Evolutionary conservation across 2,329 filamentous ascomycete genomes (phyloP).

Genomic region (Cercospora zeina): DNA sequence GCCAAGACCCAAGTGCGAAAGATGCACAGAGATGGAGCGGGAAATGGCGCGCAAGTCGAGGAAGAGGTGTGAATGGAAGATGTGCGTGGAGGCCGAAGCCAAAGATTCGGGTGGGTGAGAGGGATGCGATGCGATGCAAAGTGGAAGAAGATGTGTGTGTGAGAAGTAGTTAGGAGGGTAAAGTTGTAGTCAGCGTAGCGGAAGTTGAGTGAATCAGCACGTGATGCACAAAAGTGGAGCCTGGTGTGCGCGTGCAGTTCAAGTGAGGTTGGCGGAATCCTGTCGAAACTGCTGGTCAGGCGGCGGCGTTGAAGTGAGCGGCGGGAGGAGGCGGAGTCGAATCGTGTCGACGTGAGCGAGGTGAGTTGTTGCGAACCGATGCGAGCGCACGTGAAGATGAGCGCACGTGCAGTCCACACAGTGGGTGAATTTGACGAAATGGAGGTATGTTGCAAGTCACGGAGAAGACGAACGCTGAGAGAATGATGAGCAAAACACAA

Average conservation of each 20-base stretch:
- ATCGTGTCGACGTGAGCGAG: not conserved
- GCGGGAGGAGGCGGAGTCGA: no score
- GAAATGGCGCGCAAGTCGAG: not conserved
- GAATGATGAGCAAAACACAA: not conserved
- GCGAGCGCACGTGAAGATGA: no score
- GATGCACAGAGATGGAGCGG: not conserved
- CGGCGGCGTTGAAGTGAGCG: not conserved
- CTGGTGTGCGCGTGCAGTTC: not conserved
- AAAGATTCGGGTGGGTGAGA: not conserved
- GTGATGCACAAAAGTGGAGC: not conserved
- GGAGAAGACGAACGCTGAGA: not conserved
- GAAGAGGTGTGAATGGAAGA: not conserved
- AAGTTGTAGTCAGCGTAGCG: not conserved
- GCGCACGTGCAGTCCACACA: not conserved
- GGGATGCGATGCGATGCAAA: not conserved
- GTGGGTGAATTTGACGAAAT: not conserved
- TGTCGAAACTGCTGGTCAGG: not conserved
- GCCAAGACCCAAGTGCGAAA: not conserved
- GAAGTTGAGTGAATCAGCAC: not conserved
- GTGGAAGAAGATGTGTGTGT: not conserved
- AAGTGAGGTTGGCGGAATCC: no score
- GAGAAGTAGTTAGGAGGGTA: not conserved
- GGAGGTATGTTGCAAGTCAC: no score
- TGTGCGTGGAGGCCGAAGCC: not conserved
- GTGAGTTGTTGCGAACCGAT: not conserved